Conservation (phyloP, 2,329 filamentous ascomycete species). For the Alternaria incomplexa region DNA sequence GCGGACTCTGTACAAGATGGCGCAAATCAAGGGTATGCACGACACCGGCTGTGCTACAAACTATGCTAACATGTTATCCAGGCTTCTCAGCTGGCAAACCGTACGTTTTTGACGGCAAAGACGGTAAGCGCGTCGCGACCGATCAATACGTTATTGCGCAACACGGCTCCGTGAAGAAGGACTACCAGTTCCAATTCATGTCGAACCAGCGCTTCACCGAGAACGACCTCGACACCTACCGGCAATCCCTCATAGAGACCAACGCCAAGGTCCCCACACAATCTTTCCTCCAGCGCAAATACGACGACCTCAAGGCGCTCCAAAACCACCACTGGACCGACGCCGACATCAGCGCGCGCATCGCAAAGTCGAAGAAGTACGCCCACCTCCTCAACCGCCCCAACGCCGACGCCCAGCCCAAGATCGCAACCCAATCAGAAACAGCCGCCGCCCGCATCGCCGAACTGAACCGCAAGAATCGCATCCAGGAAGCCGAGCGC, state of each 20-base stretch:
- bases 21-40: slow-evolving; percentile 77
- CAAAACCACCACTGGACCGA: slow-evolving; percentile 83
- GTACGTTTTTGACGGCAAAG: slow-evolving; percentile 78
- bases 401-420: slow-evolving; percentile 65
- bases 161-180: slow-evolving; percentile 81
- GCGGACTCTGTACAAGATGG: slow-evolving; percentile 84
- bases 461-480: slow-evolving; percentile 82
- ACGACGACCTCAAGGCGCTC: slow-evolving; percentile 79
- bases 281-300: slow-evolving; percentile 71
- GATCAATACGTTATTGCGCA: slow-evolving; percentile 84
- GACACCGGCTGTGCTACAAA: not conserved
- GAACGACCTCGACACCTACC: slow-evolving; percentile 82
- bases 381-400: slow-evolving; percentile 65
- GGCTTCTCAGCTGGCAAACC: slow-evolving; percentile 79
- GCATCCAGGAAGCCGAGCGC: slow-evolving; percentile 81
- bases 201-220: slow-evolving; percentile 88
- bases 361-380: slow-evolving; percentile 67
- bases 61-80: slow-evolving; percentile 48
- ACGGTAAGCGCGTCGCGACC: slow-evolving; percentile 79
- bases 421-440: slow-evolving; percentile 60
- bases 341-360: slow-evolving; percentile 78
- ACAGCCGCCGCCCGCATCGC: slow-evolving; percentile 82
- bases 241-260: slow-evolving; percentile 72
- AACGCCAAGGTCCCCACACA: slow-evolving; percentile 77
- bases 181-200: slow-evolving; percentile 89